Evolutionary conservation across 352 stramenopile species (phyloP), one percentile per base, ranked within the genome.

Genomic region (Hyaloperonospora brassicae): DNA sequence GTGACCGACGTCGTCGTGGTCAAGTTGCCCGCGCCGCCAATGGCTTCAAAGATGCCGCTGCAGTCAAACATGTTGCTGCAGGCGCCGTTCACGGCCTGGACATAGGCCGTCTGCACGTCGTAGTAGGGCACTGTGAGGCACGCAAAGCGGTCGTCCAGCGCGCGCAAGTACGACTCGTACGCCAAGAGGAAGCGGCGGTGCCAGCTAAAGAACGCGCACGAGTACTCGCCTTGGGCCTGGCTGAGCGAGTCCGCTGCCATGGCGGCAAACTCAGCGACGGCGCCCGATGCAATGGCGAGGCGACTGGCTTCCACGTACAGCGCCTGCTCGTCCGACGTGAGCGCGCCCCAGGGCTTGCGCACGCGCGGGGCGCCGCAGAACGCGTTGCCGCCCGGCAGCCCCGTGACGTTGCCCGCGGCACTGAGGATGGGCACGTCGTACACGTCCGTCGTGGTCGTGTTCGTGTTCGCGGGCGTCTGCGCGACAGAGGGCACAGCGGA

Each of bases 81-180:
- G 49, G 79, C 59, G 1, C 65, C 66, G 31, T 64, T 78, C 7
- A 70, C 71, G 0, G 63, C 52, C 21, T 78, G 65, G 7, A 73
- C 54, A 64, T 84, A 87, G 17, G 72, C 77, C 52, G 74, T 80
- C 62, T 84, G 72, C 23, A 87, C 70, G 55, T 90, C 80, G 51
- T 83, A 90, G 75, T 84, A 90, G n/a, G 78, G 80, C 21, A 90
- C 38, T 14, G 80, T 88, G 22, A 90, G 41, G 46, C 80, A 90
- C 3, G 67, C 71, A 44, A 76, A 90, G 48, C 75, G 68, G 17
- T 66, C 48, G 48, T 68, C 70, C 22, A 86, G 57, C 39, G 69
- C 64, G n/a, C 80, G 80, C 42, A 90, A 43, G 36, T 84, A 84
- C 11, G 63, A 73, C 51, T 90, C 80, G 55, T 77, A 86, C 9